phyloP scores from a whole-genome alignment of 2,329 filamentous ascomycete species.

The Scopulariopsis brevicaulis region DNA sequence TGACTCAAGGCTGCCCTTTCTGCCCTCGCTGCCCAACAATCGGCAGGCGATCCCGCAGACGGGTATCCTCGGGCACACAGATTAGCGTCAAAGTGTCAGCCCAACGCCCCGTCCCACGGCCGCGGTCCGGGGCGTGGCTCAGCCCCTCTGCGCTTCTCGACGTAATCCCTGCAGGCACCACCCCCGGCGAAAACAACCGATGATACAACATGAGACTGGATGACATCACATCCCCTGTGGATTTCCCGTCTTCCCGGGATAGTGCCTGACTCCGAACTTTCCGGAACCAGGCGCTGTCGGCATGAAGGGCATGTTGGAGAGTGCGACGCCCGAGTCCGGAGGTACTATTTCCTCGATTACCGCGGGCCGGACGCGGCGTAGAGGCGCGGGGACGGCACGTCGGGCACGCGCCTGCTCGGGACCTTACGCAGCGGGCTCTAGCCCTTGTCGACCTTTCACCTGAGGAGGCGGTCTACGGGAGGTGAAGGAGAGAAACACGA shows the following conservation, averaged over 20 bases:
- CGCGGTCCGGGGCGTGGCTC: too few species aligned
- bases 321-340: conserved; percentile 5
- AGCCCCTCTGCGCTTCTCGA: too few species aligned
- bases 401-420: conserved; percentile 19
- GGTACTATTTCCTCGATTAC: conserved; percentile 6
- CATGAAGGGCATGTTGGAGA: conserved; percentile 6
- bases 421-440: conserved; percentile 24
- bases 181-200: not conserved
- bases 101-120: not conserved
- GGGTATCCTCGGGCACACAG: not conserved
- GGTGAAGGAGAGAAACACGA: not conserved
- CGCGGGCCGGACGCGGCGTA: conserved; percentile 3
- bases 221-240: not conserved
- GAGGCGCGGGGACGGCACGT: conserved; percentile 10
- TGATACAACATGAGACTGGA: not conserved
- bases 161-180: not conserved
- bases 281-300: conserved; percentile 1
- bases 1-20: too few species aligned
- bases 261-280: not conserved
- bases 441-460: conserved; percentile 19
- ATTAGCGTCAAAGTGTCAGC: not conserved
- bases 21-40: not conserved
- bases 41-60: not conserved
- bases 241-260: not conserved
- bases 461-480: conserved; percentile 11